Evolutionary conservation across 1,284 basidiomycete species (phyloP).

Genomic region (Irpex sp.): DNA sequence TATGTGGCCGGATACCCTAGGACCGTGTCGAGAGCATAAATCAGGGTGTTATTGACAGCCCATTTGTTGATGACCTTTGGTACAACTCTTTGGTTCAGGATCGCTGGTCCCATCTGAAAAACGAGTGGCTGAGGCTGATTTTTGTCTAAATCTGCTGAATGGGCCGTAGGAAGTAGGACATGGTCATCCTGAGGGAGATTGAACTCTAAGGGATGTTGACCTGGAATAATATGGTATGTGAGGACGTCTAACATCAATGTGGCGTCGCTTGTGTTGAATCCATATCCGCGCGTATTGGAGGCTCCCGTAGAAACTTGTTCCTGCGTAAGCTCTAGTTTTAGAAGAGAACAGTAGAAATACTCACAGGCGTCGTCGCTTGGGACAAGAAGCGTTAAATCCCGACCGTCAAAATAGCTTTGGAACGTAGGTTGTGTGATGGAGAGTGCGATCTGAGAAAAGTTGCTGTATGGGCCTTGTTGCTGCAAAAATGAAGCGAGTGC

Average conservation of each 20-base stretch:
- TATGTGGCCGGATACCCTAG: neutral
- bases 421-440: neutral
- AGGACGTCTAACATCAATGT: neutral
- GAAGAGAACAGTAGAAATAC: neutral
- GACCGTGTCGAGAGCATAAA: neutral
- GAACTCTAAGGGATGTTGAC: neutral
- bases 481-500: neutral
- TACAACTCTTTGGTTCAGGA: neutral
- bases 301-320: neutral
- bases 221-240: neutral
- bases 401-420: neutral
- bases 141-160: neutral
- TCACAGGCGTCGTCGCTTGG: neutral
- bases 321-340: neutral
- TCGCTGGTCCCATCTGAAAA: neutral
- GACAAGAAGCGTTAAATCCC: neutral
- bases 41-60: neutral
- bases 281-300: neutral
- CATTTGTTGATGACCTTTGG: neutral
- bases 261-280: neutral
- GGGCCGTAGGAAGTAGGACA: neutral
- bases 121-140: neutral
- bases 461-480: neutral
- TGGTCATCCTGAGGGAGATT: neutral
- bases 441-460: neutral